Evolutionary conservation across 192 early-diverging fungal species (phyloP).

Genomic region (Umbelopsis vinacea): DNA sequence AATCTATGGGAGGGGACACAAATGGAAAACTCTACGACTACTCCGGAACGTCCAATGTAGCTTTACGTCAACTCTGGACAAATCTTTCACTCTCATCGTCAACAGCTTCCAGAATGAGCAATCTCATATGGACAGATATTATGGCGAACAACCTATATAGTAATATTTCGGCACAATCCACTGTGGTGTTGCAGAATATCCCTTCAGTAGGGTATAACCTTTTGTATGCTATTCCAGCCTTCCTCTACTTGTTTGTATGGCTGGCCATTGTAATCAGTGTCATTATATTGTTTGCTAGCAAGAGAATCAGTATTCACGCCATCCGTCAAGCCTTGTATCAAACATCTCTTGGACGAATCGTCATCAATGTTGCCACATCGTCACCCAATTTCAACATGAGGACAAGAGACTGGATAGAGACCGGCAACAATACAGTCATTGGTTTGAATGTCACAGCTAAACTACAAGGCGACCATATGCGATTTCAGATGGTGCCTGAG

Average conservation of each 20-base stretch:
- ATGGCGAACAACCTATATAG: slow-evolving; percentile 1
- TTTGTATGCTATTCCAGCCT: slow-evolving; percentile 10
- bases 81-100: background rate
- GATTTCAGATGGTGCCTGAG: slow-evolving; percentile 1
- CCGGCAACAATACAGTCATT: background rate
- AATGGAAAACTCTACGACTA: background rate
- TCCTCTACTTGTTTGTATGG: background rate
- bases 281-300: background rate
- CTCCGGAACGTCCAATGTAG: background rate
- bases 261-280: background rate
- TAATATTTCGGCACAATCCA: background rate
- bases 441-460: background rate
- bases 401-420: background rate
- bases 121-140: slow-evolving; percentile 9
- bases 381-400: background rate
- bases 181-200: background rate
- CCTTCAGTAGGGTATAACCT: slow-evolving; percentile 8
- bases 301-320: background rate
- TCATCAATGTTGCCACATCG: background rate
- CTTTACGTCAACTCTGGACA: background rate
- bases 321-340: slow-evolving; percentile 15
- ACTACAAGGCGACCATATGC: background rate
- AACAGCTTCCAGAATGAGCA: background rate
- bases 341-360: slow-evolving; percentile 13
- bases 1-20: background rate